A percentile compares a stretch with the other conserved stretches of the same genome.
phyloP scores from a whole-genome alignment of 495 filamentous ascomycete species.

The Hypoxylon fragiforme region DNA sequence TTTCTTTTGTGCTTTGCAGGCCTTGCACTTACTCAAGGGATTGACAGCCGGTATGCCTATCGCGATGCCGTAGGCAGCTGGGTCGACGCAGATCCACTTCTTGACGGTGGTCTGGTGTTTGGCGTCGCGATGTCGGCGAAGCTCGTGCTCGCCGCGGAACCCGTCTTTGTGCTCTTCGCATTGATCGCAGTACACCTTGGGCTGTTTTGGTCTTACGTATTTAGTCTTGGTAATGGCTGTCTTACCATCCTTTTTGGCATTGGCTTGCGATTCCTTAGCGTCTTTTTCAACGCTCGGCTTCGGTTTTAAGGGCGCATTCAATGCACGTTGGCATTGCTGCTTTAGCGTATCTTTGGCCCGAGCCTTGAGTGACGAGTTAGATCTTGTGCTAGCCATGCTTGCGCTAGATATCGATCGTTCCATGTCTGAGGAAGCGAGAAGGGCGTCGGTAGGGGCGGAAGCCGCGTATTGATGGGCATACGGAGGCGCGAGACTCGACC shows the following conservation, averaged over 20 bases:
- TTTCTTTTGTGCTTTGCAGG: conserved; percentile 73
- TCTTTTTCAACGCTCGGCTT: conserved; percentile 41
- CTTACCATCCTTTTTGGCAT: conserved; percentile 45
- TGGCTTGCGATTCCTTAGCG: conserved; percentile 24
- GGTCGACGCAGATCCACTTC: conserved; percentile 73
- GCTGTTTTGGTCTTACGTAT: conserved; percentile 74
- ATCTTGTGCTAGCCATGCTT: conserved; percentile 48
- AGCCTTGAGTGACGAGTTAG: conserved; percentile 40
- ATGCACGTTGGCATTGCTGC: conserved; percentile 38
- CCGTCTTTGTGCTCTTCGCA: conserved; percentile 82
- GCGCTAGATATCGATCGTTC: conserved; percentile 49
- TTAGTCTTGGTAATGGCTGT: conserved; percentile 66
- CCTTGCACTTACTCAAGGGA: conserved; percentile 80
- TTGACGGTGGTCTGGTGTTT: conserved; percentile 74
- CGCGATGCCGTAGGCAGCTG: conserved; percentile 39
- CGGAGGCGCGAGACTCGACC: conserved; percentile 40
- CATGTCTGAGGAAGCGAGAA: conserved; percentile 41
- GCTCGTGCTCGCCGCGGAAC: conserved; percentile 92
- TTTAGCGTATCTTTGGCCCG: conserved; percentile 50
- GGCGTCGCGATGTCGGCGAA: conserved; percentile 81
- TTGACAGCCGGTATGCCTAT: conserved; percentile 57
- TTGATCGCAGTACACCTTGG: conserved; percentile 71
- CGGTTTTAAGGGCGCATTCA: conserved; percentile 41
- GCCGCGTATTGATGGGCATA: conserved; percentile 40
- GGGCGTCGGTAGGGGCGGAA: conserved; percentile 35